Base-by-base conservation (phyloP, 2,329 filamentous ascomycete genomes). In the Amauroascus niger region DNA sequence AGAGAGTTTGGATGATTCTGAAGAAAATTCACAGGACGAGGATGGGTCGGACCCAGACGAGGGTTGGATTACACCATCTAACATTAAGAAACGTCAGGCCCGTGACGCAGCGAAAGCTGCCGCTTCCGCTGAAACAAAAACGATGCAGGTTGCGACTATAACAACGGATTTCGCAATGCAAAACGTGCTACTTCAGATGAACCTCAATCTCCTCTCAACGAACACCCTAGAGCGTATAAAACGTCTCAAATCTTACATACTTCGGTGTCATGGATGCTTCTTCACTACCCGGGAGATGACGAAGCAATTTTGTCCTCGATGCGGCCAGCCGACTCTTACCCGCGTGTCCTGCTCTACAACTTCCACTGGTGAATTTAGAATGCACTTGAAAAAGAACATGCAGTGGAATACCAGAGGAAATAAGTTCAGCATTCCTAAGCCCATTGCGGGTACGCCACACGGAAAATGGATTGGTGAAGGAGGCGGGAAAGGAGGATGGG, bases 151-250 rank as follows among this genome's bases (percentile, higher is more conserved):
- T 14, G 91, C 89, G n/a, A 83, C 91, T 43, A 84, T 97, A 65
- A 97, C 93, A 1, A 89, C 86, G 53, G 93, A 98, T 74, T 97
- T 87, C 71, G 91, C 93, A 53, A 95, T 98, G 88, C 91, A 97
- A 73, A 97, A 97, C 67, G 89, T 97, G 6, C 80, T 93, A 1
- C 79, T 98, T 3, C 88, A 94, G 62, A 94, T 97, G 76, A 95
- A 96, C 72, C 80, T 98, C 47, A 88, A 93, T 66, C 81, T 96
- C 9, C 79, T 96, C 55, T 89, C 90, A 0, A 80, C 87, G 6
- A 69, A 69, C 0, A 79, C 81, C 14, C 76, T 97, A 57, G 79
- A 87, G 58, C 83, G 89, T 63, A 88, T 98, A 66, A 85, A 83
- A 35, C 82, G 86, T 56, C 79, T 97, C 59, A 91, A 89, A 69